Evolutionary conservation across 169 alveolate species (phyloP), one percentile per base, ranked within the genome.

Genomic region (Theileria luwenshuni): DNA sequence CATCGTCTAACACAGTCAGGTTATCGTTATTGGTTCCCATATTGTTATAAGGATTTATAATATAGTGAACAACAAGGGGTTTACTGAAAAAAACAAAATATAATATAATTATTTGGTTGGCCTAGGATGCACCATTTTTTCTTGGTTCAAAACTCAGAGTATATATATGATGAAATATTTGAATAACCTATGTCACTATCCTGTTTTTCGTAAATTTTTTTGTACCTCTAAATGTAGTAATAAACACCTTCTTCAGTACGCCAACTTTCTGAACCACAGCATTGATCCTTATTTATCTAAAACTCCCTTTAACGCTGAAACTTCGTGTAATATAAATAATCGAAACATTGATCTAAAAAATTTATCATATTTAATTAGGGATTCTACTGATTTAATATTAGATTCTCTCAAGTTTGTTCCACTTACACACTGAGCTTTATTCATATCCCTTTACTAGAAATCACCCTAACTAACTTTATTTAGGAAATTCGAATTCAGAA

Each of bases 1-100:
- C 86, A 68, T 77, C 86, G 43, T 77, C 86, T 48, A 77, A 67
- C 43, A 77, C 63, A 60, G 63, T 63, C 15, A 77, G 61, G n/a
- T 70, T 41, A n/a, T 35, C 80, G 41, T 60, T 74, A 19, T 69
- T 68, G 43, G 71, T 68, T 27, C 47, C 38, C 86, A 77, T 77
- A 28, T 67, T 77, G 86, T 79, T 77, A 77, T 77, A 27, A 48
- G 3, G 38, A 32, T n/a, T 27, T 15, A 56, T 56, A 28, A 23
- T 56, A 28, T 56, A n/a, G 23, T n/a, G 8, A 56, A 23, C 38
- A 28, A 25, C 7, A 21, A 56, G 15, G 6, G 30, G 30, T 15
- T 54, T 54, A 56, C 17, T 27, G 3, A 56, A 21, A 23, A 19
- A 56, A 2, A 19, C 0, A 21, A 25, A 25, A 51, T 25, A 6